These are phyloP conservation scores for Fraxinus albicans DNA, from an alignment of 305 asterid species.

Conservation along the genomic window DNA sequence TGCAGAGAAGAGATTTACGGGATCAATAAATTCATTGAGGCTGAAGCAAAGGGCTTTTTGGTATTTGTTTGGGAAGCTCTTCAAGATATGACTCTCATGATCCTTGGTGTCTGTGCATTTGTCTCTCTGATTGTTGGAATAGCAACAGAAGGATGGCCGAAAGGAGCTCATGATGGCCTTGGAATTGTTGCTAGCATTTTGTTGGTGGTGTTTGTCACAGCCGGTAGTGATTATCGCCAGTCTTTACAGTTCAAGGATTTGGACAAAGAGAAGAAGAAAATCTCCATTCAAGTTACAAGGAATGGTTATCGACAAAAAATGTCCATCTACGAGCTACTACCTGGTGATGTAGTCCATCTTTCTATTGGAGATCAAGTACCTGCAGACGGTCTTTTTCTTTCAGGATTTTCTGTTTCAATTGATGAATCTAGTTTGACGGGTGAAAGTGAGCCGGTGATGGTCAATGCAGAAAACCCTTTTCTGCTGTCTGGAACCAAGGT, in stretches of 20 bases:
- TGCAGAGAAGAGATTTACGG: conserved; percentile 56
- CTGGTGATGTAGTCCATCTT: conserved; percentile 90
- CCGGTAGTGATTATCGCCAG: conserved; percentile 84
- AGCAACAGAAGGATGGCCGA: conserved; percentile 92
- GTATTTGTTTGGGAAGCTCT: conserved; percentile 86
- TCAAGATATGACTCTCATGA: conserved; percentile 91
- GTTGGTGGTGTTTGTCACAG: conserved; percentile 84
- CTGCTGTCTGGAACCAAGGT: conserved; percentile 91
- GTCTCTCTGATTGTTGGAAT: conserved; percentile 80
- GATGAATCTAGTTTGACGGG: conserved; percentile 93
- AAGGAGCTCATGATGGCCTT: conserved; percentile 89
- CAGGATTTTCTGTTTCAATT: conserved; percentile 73
- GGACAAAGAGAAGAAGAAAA: conserved; percentile 90
- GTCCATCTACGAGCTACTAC: conserved; percentile 67
- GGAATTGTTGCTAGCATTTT: conserved; percentile 86
- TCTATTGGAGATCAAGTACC: conserved; percentile 94
- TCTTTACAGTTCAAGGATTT: conserved; percentile 79
- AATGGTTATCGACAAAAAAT: conserved; percentile 65
- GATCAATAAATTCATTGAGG: conserved; percentile 61
- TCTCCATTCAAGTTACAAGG: conserved; percentile 75
- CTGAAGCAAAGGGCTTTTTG: conserved; percentile 61
- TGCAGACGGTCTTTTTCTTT: conserved; percentile 81
- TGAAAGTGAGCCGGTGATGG: conserved; percentile 90
- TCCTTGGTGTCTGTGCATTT: conserved; percentile 77
- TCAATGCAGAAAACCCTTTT: conserved; percentile 57